Evolutionary conservation across 2,329 filamentous ascomycete genomes (phyloP).

Genomic region (Tolypocladium nubicola): DNA sequence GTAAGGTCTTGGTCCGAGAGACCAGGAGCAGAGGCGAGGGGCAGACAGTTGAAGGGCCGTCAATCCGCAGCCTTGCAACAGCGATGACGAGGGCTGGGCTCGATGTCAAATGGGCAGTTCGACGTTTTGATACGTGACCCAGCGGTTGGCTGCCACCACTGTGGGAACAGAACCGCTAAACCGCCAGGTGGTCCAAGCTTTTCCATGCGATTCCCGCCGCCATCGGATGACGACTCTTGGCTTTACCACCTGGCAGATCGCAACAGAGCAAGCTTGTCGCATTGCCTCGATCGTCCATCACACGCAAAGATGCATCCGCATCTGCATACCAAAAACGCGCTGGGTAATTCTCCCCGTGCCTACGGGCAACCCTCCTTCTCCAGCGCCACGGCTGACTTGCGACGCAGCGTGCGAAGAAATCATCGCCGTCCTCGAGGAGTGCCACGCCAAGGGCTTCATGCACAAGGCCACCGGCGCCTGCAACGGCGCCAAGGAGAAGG

Average conservation of each 20-base stretch:
- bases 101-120: neutral
- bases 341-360: constrained; percentile 43
- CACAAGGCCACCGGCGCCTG: constrained; percentile 88
- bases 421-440: constrained; percentile 89
- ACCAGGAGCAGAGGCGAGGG: neutral
- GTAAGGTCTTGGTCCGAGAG: neutral
- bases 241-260: neutral
- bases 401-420: constrained; percentile 80
- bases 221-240: neutral
- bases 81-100: neutral
- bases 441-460: constrained; percentile 84
- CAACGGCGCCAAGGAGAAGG: constrained; percentile 72
- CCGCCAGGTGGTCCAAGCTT: constrained; percentile 19
- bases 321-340: constrained; percentile 84
- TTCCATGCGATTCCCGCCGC: constrained; percentile 5
- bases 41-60: neutral
- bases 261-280: neutral
- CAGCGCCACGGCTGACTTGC: constrained; percentile 8
- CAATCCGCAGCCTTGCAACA: neutral
- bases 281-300: neutral
- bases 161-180: neutral
- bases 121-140: neutral
- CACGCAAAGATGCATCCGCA: constrained; percentile 79
- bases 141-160: constrained; percentile 1
- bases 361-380: neutral